These are phyloP conservation scores for Lecanicillium sp. DNA, from an alignment of 2,329 filamentous ascomycete genomes.

Conservation along the genomic window DNA sequence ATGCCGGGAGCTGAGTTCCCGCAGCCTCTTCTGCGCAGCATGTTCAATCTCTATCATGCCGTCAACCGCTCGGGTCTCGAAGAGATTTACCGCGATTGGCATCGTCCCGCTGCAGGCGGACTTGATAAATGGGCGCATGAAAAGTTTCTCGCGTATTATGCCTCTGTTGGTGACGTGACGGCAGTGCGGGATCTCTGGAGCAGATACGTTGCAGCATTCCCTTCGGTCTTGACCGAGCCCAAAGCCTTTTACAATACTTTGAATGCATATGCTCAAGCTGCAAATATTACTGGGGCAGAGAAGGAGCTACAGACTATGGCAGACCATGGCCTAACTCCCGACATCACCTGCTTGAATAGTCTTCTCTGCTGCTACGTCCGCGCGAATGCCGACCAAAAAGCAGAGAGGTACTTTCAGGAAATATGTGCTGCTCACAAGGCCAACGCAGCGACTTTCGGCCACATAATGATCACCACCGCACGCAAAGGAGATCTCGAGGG, in stretches of 20 bases:
- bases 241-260: conserved; percentile 50
- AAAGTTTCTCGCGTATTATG: conserved; percentile 41
- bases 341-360: conserved; percentile 63
- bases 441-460: conserved; percentile 58
- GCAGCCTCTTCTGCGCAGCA: conserved; percentile 29
- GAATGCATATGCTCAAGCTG: conserved; percentile 61
- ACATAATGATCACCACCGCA: conserved; percentile 65
- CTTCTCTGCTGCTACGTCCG: conserved; percentile 64
- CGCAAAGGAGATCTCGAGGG: conserved; percentile 64
- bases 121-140: conserved; percentile 37
- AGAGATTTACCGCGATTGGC: conserved; percentile 41
- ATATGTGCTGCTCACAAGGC: conserved; percentile 45
- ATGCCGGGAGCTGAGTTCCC: conserved; percentile 30
- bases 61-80: conserved; percentile 33
- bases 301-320: conserved; percentile 55
- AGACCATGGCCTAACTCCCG: conserved; percentile 47
- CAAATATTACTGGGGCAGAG: conserved; percentile 51
- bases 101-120: conserved; percentile 23
- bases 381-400: conserved; percentile 57
- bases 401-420: conserved; percentile 53
- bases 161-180: conserved; percentile 36
- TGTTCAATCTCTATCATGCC: conserved; percentile 35
- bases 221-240: conserved; percentile 22
- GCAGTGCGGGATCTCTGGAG: conserved; percentile 36
- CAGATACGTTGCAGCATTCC: conserved; percentile 29